phyloP scores from a whole-genome alignment of 257 asterid genomes.

The Solanum dulcamara region DNA sequence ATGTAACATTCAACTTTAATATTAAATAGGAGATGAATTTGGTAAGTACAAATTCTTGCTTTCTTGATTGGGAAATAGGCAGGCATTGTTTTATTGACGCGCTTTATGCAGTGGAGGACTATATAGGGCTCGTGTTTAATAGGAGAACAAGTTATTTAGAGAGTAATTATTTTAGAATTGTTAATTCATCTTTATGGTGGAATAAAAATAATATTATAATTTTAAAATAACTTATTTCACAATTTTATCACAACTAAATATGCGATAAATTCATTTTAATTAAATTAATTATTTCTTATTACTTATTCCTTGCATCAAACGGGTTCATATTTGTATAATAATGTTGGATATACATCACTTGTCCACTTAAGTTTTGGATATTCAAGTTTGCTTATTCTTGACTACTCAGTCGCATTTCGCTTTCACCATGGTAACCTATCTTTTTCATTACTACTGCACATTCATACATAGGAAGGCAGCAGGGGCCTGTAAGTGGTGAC shows the following conservation, averaged over 20 bases:
- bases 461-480: background rate
- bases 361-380: background rate
- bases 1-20: too few species aligned
- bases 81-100: background rate
- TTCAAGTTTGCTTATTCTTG: background rate
- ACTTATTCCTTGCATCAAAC: too few species aligned
- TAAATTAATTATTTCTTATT: too few species aligned
- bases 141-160: too few species aligned
- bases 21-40: too few species aligned
- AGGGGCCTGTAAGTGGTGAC: background rate
- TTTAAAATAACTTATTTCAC: too few species aligned
- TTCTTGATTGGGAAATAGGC: background rate
- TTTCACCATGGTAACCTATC: background rate
- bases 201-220: too few species aligned
- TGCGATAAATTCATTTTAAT: too few species aligned
- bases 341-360: background rate
- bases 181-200: too few species aligned
- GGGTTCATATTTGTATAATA: background rate
- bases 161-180: too few species aligned
- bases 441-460: background rate
- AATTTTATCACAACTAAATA: too few species aligned
- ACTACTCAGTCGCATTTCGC: background rate
- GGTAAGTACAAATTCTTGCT: background rate
- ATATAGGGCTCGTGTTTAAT: too few species aligned
- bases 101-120: background rate